Evolutionary conservation across 768 basidiomycete genomes (phyloP).

Genomic region (Lyophyllum semitale): DNA sequence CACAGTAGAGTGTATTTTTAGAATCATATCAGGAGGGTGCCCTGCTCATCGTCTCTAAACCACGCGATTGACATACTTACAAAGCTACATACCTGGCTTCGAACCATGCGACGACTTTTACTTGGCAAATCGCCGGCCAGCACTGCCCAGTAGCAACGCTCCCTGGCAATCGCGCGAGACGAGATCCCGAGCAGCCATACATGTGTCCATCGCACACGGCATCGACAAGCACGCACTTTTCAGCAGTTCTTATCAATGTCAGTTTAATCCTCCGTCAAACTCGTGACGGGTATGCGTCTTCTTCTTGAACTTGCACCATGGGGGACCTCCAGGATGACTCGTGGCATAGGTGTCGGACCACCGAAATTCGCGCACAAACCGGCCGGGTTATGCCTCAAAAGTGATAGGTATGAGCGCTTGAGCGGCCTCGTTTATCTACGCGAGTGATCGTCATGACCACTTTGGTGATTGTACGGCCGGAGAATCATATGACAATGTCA

Average conservation of each 20-base stretch:
- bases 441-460: background rate
- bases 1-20: background rate
- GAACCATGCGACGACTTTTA: background rate
- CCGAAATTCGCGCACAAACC: background rate
- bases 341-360: background rate
- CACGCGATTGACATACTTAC: background rate
- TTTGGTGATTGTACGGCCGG: background rate
- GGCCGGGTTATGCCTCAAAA: too few species aligned
- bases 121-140: background rate
- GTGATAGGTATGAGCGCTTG: too few species aligned
- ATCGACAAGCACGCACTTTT: background rate
- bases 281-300: background rate
- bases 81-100: background rate
- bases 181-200: background rate
- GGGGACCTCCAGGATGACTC: background rate
- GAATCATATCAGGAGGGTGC: conserved; percentile 1
- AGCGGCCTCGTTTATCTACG: background rate
- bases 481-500: background rate
- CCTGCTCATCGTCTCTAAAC: background rate
- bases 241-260: too few species aligned
- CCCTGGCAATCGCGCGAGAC: too few species aligned
- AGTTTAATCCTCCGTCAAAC: background rate
- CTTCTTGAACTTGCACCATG: background rate
- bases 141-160: background rate
- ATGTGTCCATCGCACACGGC: background rate